phyloP scores from a whole-genome alignment of 2,329 filamentous ascomycete genomes.

The Capronia epimyces region DNA sequence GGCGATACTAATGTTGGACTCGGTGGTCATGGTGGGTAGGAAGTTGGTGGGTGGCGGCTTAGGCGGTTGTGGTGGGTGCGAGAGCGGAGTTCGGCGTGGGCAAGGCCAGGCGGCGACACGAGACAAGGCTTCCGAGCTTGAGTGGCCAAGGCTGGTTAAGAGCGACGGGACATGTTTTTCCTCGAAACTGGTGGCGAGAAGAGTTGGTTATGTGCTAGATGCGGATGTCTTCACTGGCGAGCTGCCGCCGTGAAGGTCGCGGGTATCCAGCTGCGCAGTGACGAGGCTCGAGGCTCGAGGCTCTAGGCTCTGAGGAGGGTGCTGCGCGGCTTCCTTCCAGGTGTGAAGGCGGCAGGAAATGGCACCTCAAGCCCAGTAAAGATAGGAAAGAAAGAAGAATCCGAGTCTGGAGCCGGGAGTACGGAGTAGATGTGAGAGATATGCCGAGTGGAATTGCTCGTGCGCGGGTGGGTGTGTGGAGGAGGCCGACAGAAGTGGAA shows the following conservation, averaged over 20 bases:
- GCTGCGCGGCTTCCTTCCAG: not conserved
- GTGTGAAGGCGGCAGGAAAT: too few relatives aligned
- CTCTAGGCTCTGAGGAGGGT: not conserved
- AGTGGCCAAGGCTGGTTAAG: constrained; percentile 8
- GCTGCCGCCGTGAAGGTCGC: not conserved
- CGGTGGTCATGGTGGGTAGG: constrained; percentile 20
- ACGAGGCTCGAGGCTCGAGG: too few relatives aligned
- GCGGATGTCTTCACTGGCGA: not conserved
- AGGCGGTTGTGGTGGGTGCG: constrained; percentile 8
- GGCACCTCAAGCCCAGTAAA: not conserved
- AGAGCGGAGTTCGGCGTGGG: constrained; percentile 21
- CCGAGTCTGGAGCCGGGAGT: not conserved
- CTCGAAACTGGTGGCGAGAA: not conserved
- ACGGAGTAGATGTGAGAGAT: not conserved
- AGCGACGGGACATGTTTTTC: constrained; percentile 5
- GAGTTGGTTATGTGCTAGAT: not conserved
- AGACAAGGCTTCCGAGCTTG: constrained; percentile 20
- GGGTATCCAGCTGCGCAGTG: not conserved
- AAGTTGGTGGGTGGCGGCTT: constrained; percentile 5
- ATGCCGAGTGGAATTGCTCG: not conserved
- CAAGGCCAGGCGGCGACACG: constrained; percentile 14
- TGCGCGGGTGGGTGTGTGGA: not conserved
- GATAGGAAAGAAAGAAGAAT: not conserved
- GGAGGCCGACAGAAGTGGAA: not conserved
- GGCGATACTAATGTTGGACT: constrained; percentile 23